A percentile compares a stretch with the other conserved stretches of the same genome.
Evolutionary conservation across 1,139 yeast species (phyloP).

Genomic region (Magnusiomyces tetraspermus): DNA sequence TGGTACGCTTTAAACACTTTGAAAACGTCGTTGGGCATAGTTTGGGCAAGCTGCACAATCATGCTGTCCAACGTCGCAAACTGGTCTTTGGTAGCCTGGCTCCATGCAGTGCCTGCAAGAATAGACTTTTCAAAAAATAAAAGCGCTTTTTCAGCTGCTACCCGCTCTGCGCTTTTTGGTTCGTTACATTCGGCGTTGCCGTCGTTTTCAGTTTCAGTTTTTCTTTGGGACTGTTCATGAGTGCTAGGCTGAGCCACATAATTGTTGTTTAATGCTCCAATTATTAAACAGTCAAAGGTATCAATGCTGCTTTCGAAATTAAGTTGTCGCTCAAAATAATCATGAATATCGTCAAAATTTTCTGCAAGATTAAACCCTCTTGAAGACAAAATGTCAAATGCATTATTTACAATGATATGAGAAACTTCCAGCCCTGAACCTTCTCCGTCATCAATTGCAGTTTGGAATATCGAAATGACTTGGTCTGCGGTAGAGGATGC

Average conservation of each 20-base stretch:
- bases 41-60: conserved; percentile 24
- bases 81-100: conserved; percentile 29
- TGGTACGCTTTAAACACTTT: conserved; percentile 27
- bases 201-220: not conserved
- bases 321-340: conserved; percentile 6
- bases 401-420: conserved; percentile 10
- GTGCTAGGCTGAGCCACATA: not conserved
- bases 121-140: conserved; percentile 34
- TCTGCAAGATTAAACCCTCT: conserved; percentile 2
- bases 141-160: conserved; percentile 28
- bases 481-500: not conserved
- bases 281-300: conserved; percentile 10
- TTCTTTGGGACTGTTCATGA: not conserved
- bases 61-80: conserved; percentile 30
- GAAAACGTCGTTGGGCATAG: conserved; percentile 23
- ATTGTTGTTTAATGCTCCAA: conserved; percentile 10
- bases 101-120: conserved; percentile 39
- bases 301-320: conserved; percentile 10
- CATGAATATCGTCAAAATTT: conserved; percentile 5
- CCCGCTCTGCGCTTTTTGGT: not conserved
- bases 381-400: conserved; percentile 11
- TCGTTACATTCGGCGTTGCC: not conserved
- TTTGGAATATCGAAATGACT: not conserved
- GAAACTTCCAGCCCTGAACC: conserved; percentile 5
- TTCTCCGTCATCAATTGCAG: not conserved